A percentile compares a stretch with the other conserved stretches of the same genome.
Evolutionary conservation across 371 early-diverging fungal species (phyloP).

Genomic region (Mucor ambiguus): DNA sequence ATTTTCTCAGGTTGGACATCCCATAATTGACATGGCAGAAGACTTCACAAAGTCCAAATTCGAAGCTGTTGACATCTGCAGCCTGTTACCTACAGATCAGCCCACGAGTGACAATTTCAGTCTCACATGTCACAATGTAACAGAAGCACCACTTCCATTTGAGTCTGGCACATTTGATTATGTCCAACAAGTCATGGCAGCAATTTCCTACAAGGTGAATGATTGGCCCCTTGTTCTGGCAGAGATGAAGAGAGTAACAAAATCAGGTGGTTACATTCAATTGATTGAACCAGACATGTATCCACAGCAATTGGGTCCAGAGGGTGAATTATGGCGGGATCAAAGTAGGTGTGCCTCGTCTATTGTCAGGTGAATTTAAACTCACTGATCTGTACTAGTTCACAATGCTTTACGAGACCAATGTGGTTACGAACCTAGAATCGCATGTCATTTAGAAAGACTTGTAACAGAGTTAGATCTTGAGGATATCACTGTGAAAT

Average conservation of each 20-base stretch:
- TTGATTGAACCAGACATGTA: slow-evolving; percentile 21
- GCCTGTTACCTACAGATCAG: neutral
- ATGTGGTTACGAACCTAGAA: slow-evolving; percentile 8
- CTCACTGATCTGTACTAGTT: slow-evolving; percentile 3
- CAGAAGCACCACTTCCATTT: slow-evolving; percentile 16
- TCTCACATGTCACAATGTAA: slow-evolving; percentile 15
- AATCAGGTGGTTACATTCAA: slow-evolving; percentile 32
- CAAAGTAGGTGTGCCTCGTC: slow-evolving; percentile 1
- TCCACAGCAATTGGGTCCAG: slow-evolving; percentile 14
- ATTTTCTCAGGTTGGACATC: slow-evolving; percentile 19
- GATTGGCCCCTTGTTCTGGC: slow-evolving; percentile 19
- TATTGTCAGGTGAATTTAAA: neutral
- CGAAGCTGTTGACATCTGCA: slow-evolving; percentile 12
- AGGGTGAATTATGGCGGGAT: slow-evolving; percentile 15
- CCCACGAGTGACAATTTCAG: slow-evolving; percentile 12
- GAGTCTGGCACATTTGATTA: slow-evolving; percentile 22
- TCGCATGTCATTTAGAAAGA: slow-evolving; percentile 12
- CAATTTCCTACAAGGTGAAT: neutral
- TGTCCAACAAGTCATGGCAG: neutral
- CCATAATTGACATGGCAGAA: slow-evolving; percentile 25
- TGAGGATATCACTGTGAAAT: slow-evolving; percentile 10
- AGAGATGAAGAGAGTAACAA: slow-evolving; percentile 2
- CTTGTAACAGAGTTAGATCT: slow-evolving; percentile 15
- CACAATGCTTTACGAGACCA: slow-evolving; percentile 1
- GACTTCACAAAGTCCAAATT: slow-evolving; percentile 23